Evolutionary conservation across 2,329 filamentous ascomycete genomes (phyloP).

Genomic region (Akanthomyces lecanii): DNA sequence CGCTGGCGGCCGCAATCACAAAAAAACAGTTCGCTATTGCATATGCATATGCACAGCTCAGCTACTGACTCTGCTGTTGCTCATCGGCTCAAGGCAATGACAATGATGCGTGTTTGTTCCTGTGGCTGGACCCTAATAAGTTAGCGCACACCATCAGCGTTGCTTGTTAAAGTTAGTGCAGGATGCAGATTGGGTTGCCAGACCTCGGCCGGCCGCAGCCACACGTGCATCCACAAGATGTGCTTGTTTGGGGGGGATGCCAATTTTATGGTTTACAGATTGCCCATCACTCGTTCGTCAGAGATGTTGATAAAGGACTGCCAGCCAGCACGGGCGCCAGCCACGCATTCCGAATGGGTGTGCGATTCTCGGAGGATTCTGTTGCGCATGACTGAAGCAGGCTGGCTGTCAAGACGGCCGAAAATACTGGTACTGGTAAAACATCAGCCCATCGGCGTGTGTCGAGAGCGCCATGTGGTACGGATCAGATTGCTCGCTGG

Average conservation of each 20-base stretch:
- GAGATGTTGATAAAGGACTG: background rate
- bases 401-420: too few species aligned
- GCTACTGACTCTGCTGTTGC: background rate
- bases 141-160: constrained; percentile 6
- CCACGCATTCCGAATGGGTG: background rate
- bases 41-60: background rate
- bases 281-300: background rate
- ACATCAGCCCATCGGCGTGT: background rate
- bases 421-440: too few species aligned
- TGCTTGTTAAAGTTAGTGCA: background rate
- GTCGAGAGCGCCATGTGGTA: background rate
- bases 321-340: background rate
- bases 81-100: background rate
- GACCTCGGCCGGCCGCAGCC: constrained; percentile 6
- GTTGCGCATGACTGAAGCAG: too few species aligned
- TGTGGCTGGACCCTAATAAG: background rate
- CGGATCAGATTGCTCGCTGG: background rate
- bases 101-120: background rate
- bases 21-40: background rate
- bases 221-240: background rate
- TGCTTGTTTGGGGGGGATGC: background rate
- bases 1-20: too few species aligned
- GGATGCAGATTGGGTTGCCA: background rate
- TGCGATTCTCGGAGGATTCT: too few species aligned
- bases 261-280: background rate